A percentile compares a stretch with the other conserved stretches of the same genome.
These are phyloP conservation scores for Davidsoniella virescens DNA, from an alignment of 2,329 filamentous ascomycete species.

Conservation along the genomic window DNA sequence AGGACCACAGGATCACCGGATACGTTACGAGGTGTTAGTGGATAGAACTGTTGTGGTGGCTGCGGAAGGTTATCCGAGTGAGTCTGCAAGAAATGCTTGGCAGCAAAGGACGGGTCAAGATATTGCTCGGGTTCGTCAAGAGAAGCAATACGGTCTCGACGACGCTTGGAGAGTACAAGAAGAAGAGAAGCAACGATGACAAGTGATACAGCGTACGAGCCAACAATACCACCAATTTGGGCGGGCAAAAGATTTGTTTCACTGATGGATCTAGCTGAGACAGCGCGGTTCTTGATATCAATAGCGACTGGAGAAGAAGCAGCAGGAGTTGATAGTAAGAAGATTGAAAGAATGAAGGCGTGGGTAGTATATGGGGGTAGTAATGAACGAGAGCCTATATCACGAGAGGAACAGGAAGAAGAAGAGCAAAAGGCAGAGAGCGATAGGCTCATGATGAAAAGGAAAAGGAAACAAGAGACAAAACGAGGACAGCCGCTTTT, in stretches of 20 bases:
- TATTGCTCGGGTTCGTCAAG: conserved; percentile 23
- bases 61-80: not conserved
- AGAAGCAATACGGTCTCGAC: conserved; percentile 34
- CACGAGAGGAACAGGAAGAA: conserved; percentile 16
- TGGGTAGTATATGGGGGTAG: not conserved
- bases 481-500: conserved; percentile 6
- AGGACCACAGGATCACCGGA: not conserved
- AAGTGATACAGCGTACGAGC: conserved; percentile 64
- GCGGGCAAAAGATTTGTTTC: conserved; percentile 40
- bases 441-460: conserved; percentile 10
- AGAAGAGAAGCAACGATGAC: conserved; percentile 54
- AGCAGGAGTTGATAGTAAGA: conserved; percentile 13
- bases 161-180: conserved; percentile 40
- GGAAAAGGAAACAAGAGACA: conserved; percentile 5
- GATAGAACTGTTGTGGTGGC: conserved; percentile 10
- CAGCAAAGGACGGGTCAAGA: conserved; percentile 31
- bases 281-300: conserved; percentile 12
- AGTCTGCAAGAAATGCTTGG: conserved; percentile 8
- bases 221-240: conserved; percentile 71
- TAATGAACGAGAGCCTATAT: conserved; percentile 16
- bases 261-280: conserved; percentile 25
- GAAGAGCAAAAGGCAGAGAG: conserved; percentile 10
- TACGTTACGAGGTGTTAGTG: not conserved
- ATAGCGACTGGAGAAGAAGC: conserved; percentile 13
- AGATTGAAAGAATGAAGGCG: conserved; percentile 1